These are phyloP conservation scores for Plenodomus biglobosus DNA, from an alignment of 2,329 filamentous ascomycete species.

Conservation along the genomic window DNA sequence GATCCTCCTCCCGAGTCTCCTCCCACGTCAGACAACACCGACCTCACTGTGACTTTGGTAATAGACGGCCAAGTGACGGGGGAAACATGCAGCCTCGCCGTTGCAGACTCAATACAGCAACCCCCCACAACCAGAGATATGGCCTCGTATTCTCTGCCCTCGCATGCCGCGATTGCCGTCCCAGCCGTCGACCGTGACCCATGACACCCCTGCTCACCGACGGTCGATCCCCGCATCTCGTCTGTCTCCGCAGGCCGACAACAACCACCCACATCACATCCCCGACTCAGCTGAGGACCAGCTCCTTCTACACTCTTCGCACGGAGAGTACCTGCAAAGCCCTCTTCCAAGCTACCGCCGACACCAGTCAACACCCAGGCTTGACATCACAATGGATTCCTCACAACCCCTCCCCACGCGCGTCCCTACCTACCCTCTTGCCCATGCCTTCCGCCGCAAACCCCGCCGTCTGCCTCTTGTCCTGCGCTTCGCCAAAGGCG, in stretches of 20 bases:
- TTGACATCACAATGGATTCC: constrained; percentile 7
- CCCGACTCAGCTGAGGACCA: not conserved
- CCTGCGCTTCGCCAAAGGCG: constrained; percentile 65
- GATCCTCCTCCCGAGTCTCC: too few species aligned
- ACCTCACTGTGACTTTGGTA: not conserved
- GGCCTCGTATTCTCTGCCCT: not conserved
- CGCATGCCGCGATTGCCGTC: not conserved
- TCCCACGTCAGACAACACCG: not conserved
- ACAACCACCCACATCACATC: not conserved
- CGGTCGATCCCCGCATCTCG: constrained; percentile 1
- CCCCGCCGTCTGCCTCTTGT: constrained; percentile 63
- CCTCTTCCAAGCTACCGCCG: too few species aligned
- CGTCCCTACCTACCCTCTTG: constrained; percentile 50
- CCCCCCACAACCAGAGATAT: not conserved
- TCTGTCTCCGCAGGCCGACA: not conserved
- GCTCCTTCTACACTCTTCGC: not conserved
- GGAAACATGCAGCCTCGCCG: not conserved
- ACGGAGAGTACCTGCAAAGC: too few species aligned
- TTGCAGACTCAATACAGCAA: not conserved
- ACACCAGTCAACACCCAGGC: too few species aligned
- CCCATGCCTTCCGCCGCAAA: constrained; percentile 50
- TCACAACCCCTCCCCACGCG: constrained; percentile 17
- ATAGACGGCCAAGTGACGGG: too few species aligned
- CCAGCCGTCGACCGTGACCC: not conserved
- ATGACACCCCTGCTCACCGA: not conserved